These are phyloP conservation scores for Golubevia sp. DNA, from an alignment of 1,284 basidiomycete genomes.

Conservation along the genomic window DNA sequence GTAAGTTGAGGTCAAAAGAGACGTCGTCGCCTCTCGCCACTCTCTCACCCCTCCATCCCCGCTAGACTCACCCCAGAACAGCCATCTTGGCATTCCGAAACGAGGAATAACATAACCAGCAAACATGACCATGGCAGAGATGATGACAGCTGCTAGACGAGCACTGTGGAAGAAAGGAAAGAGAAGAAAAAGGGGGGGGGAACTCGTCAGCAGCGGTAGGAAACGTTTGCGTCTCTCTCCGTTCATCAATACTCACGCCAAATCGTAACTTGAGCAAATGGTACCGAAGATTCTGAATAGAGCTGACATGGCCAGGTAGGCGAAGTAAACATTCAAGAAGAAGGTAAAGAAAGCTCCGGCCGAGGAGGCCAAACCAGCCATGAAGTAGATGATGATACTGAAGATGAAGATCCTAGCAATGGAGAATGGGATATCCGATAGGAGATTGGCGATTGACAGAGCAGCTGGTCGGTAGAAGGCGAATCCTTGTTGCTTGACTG, in stretches of 20 bases:
- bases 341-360: slow-evolving; percentile 8
- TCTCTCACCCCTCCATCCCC: neutral
- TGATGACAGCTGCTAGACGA: slow-evolving; percentile 40
- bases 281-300: slow-evolving; percentile 8
- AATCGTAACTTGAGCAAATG: slow-evolving; percentile 4
- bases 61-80: slow-evolving; percentile 37
- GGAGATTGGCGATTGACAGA: slow-evolving; percentile 3
- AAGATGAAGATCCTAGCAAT: slow-evolving; percentile 5
- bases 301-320: slow-evolving; percentile 4
- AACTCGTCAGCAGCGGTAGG: no score
- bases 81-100: slow-evolving; percentile 36
- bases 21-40: neutral
- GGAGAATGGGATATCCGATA: slow-evolving; percentile 4
- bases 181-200: slow-evolving; percentile 36
- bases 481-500: slow-evolving; percentile 4
- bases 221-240: no score
- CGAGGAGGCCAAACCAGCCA: neutral
- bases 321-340: slow-evolving; percentile 5
- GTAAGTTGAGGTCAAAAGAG: slow-evolving; percentile 25
- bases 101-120: slow-evolving; percentile 47
- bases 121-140: slow-evolving; percentile 34
- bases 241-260: slow-evolving; percentile 2
- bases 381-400: slow-evolving; percentile 12
- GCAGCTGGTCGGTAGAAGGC: slow-evolving; percentile 7
- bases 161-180: slow-evolving; percentile 44